Evolutionary conservation across 306 rosid genomes (phyloP).

Genomic region (Benincasa hispida): DNA sequence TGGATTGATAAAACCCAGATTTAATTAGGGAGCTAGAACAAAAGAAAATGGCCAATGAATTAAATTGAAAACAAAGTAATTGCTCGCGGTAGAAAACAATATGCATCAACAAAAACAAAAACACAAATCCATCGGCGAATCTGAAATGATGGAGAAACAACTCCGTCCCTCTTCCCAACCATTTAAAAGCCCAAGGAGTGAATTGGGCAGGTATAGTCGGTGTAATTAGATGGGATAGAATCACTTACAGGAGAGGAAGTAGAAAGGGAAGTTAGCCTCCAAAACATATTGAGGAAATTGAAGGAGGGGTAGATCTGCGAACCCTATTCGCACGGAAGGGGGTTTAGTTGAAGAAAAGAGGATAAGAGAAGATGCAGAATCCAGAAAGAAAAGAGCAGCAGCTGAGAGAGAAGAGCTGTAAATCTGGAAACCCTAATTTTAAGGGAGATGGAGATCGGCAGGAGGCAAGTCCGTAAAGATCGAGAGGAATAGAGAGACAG

Average conservation of each 20-base stretch:
- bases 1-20: not conserved
- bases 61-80: not conserved
- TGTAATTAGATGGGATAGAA: not conserved
- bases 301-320: constrained; percentile 38
- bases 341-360: not conserved
- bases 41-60: not conserved
- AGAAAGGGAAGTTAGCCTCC: constrained; percentile 93
- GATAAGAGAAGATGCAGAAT: constrained; percentile 9
- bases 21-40: not conserved
- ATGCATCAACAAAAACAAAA: not conserved
- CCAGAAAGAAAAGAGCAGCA: constrained; percentile 7
- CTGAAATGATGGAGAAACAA: not conserved
- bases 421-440: constrained; percentile 76
- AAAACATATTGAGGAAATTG: constrained; percentile 55
- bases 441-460: constrained; percentile 38
- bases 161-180: not conserved
- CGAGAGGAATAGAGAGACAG: constrained; percentile 24
- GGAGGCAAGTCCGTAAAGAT: constrained; percentile 50
- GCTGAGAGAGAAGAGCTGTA: constrained; percentile 7
- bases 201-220: not conserved
- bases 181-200: not conserved
- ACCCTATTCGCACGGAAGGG: constrained; percentile 22
- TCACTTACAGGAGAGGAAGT: constrained; percentile 88
- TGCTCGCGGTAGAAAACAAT: not conserved
- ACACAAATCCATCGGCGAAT: not conserved